phyloP scores from a whole-genome alignment of 768 basidiomycete genomes.

The Pluteus cervinus region DNA sequence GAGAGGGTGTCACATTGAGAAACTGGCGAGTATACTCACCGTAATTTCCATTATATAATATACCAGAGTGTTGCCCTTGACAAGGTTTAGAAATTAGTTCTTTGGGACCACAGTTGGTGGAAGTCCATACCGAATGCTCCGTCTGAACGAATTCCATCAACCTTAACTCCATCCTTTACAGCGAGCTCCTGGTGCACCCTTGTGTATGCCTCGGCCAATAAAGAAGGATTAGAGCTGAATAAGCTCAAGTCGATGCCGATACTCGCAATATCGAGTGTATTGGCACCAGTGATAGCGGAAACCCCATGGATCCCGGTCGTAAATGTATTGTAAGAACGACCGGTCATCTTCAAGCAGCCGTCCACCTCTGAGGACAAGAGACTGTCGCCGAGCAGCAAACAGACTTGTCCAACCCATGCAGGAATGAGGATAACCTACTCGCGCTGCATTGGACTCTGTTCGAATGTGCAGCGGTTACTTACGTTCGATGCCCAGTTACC shows the following conservation, averaged over 20 bases:
- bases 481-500: conserved; percentile 51
- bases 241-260: conserved; percentile 49
- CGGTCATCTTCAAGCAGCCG: conserved; percentile 34
- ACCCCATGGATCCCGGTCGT: conserved; percentile 29
- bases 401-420: conserved; percentile 38
- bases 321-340: conserved; percentile 34
- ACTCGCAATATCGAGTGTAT: conserved; percentile 55
- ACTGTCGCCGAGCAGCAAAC: conserved; percentile 34
- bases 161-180: conserved; percentile 38
- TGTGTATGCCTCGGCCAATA: conserved; percentile 43
- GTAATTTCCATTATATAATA: conserved; percentile 69
- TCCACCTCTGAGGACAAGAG: conserved; percentile 26
- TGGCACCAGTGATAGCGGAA: conserved; percentile 44
- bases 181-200: conserved; percentile 47
- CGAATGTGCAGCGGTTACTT: conserved; percentile 3
- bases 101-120: no score
- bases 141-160: conserved; percentile 56
- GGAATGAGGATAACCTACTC: conserved; percentile 47
- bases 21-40: conserved; percentile 25
- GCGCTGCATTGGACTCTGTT: neutral
- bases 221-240: conserved; percentile 32
- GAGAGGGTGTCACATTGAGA: neutral
- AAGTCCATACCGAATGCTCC: conserved; percentile 36
- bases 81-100: neutral
- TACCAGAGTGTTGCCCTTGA: conserved; percentile 50